Evolutionary conservation across 2,329 filamentous ascomycete species (phyloP), one percentile per base, ranked within the genome.

Genomic region (Cyphellophora attinorum): DNA sequence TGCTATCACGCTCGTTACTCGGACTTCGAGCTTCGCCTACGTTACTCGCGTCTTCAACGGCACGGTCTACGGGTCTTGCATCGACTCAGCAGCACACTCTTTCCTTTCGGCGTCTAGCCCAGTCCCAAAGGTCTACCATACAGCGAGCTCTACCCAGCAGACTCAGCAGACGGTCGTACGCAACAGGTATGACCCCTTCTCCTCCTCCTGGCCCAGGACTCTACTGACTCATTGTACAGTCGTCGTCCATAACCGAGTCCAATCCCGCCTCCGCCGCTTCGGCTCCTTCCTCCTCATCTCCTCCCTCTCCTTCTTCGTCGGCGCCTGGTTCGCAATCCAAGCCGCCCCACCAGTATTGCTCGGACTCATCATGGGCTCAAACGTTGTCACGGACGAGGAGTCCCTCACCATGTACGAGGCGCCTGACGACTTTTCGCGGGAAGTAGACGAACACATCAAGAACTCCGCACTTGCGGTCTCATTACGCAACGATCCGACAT

Each of bases 381-480:
- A 11, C 15, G 47, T 61, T 3, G 71, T 72, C 45, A 72, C 73
- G 18, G 82, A 93, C 60, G 76, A 74, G 50, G 83, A 93, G 48
- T 82, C 81, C 14, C 70, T 91, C 41, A 55, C 58, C 4, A 65
- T 81, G 45, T 94, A 76, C 64, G 58, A 59, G 3, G 74, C 74
- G 11, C 55, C 59, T 19, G 73, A 76, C 53, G 70, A 70, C 8
- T 48, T 54, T 27, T 59, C 61, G 31, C 60, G 55, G 43, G 69
- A 73, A 42, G 74, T 93, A 49, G 81, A 95, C 46, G 67, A 75
- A 6, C 72, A 74, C 52, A 85, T 96, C 57, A 73, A 78, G 51
- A 72, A 67, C 29, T 85, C 91, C 61, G 80, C 85, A 1, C 56
- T 93, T n/a, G 71, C 81, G 4, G 56, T 67, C n/a, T 65, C 72